Evolutionary conservation across 768 basidiomycete genomes (phyloP), one percentile per base, ranked within the genome.

Genomic region (Leccinum pellstonianum): DNA sequence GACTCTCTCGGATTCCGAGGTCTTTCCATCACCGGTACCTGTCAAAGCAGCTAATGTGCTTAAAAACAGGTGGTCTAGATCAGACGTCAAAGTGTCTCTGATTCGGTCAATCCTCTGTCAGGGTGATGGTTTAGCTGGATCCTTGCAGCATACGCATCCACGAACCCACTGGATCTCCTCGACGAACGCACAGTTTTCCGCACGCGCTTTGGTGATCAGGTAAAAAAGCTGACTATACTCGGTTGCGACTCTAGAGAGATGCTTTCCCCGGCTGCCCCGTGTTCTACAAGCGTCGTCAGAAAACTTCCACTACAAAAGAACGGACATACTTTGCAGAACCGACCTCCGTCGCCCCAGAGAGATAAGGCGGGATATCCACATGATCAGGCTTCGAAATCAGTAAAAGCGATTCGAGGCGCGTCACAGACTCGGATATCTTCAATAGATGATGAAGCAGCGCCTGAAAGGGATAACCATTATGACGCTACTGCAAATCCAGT

Each of bases 161-260:
- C 79, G 73, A 70, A 98, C 96, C 83, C 90, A 91, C 80, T 93
- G 87, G 5, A 95, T 81, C 64, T 91, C 88, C 57, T 87, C 82
- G 3, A 96, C 86, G 63, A 93, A 95, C 2, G 79, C 83, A 62
- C 93, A 94, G 2, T 84, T 82, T 66, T 95, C 90, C 10, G 76
- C 75, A 6, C 83, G 79, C 11, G 95, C 93, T 73, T 97, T 96
- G 19, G 85, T 83, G 25, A 85, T 83, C 64, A 97, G 91, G 71
- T 99, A 99, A 25, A 94, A 79, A 19, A 98, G 80, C 69, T 98
- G 95, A 10, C 85, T 91, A 70, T 96, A 98, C 74, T 98, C 97
- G 9, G 86, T 80, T 14, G 95, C 93, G 29, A 95, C 90, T 54
- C 95, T 84, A 11, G 83, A 81, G 14, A 96, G 79, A 70, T 93